Conservation (phyloP, 306 rosid genomes). For the Cucumis hystrix region DNA sequence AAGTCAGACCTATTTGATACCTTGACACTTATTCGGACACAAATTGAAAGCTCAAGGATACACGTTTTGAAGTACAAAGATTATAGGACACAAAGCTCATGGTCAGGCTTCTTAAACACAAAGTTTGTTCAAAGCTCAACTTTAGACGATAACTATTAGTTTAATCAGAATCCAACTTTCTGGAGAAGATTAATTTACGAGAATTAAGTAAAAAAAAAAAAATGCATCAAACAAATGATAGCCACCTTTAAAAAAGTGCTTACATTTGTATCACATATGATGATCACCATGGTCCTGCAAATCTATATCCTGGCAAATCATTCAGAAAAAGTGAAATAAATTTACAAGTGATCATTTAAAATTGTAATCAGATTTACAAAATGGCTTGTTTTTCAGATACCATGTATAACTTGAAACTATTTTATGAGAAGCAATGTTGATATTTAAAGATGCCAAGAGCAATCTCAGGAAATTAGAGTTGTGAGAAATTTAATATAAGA, state of each 20-base stretch:
- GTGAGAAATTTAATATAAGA: neutral
- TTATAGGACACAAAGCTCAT: no score
- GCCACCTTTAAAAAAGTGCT: neutral
- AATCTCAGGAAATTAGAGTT: neutral
- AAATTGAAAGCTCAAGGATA: no score
- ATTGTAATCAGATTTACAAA: neutral
- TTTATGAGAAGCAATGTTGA: neutral
- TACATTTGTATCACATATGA: neutral
- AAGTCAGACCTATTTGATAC: no score
- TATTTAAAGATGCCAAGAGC: neutral
- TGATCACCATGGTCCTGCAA: neutral
- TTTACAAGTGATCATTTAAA: neutral
- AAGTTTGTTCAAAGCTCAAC: no score
- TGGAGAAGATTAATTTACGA: no score
- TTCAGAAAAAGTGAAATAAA: neutral
- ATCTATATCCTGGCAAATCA: neutral
- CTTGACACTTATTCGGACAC: no score
- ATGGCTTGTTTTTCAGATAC: neutral
- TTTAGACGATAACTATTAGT: no score
- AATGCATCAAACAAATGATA: no score
- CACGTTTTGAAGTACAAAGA: no score
- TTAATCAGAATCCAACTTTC: no score
- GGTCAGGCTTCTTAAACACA: no score
- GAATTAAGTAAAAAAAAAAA: no score
- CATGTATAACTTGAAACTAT: neutral